Conservation (phyloP, 306 rosid species). For the Trifolium pratense region DNA sequence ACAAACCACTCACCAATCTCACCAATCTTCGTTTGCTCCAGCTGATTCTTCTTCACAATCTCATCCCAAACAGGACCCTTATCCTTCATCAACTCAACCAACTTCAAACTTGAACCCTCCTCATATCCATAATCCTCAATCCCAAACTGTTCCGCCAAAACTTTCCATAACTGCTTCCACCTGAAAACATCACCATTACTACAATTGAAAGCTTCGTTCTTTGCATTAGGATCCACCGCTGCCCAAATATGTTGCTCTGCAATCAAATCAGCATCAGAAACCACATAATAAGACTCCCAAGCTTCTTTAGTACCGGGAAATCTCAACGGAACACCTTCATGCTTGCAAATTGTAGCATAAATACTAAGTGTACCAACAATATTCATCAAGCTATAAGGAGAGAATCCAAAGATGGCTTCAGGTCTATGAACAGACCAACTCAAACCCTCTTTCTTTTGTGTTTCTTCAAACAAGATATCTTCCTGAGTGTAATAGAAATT, state of each 20-base stretch:
- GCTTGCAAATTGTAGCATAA: constrained; percentile 77
- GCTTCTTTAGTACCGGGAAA: constrained; percentile 62
- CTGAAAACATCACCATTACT: constrained; percentile 67
- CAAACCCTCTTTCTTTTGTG: constrained; percentile 53
- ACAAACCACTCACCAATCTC: constrained; percentile 62
- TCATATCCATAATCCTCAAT: constrained; percentile 70
- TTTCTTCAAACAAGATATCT: constrained; percentile 61
- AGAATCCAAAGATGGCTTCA: constrained; percentile 59
- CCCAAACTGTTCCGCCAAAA: constrained; percentile 70
- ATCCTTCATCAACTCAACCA: constrained; percentile 60
- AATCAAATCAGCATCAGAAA: constrained; percentile 72
- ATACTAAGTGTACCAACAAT: constrained; percentile 54
- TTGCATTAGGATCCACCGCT: constrained; percentile 70
- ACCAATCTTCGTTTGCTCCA: constrained; percentile 50
- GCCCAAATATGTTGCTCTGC: constrained; percentile 90
- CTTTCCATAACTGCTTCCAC: constrained; percentile 77
- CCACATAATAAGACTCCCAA: constrained; percentile 55
- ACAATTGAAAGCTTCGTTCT: constrained; percentile 66
- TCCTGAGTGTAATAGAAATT: constrained; percentile 69
- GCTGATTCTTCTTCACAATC: constrained; percentile 61
- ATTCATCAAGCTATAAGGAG: constrained; percentile 78
- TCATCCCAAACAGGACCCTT: constrained; percentile 69
- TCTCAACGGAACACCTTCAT: constrained; percentile 57
- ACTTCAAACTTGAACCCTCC: constrained; percentile 41
- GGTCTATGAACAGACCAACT: constrained; percentile 73